A percentile compares a stretch with the other conserved stretches of the same genome.
These are phyloP conservation scores for Suhomyces sp. DNA, from an alignment of 805 yeast genomes.

Conservation along the genomic window DNA sequence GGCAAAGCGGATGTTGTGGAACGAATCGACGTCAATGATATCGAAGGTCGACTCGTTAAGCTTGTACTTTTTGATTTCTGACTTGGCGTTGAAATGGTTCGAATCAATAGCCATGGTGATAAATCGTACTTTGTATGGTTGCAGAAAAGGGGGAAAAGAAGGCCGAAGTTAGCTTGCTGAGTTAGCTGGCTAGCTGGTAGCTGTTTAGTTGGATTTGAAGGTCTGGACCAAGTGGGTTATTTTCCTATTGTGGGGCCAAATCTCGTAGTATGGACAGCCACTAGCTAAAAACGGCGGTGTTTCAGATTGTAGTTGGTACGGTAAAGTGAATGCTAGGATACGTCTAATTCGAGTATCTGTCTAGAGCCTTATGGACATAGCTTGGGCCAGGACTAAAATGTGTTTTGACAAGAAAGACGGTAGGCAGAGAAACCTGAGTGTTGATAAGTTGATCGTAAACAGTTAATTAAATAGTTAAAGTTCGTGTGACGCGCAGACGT, in stretches of 20 bases:
- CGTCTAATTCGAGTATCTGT: neutral
- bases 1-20: constrained; percentile 42
- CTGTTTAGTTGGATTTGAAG: neutral
- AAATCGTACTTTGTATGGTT: too few species aligned
- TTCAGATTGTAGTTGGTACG: neutral
- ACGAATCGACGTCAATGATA: constrained; percentile 44
- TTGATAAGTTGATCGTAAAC: neutral
- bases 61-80: constrained; percentile 27
- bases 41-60: constrained; percentile 47
- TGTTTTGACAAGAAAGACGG: neutral
- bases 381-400: neutral
- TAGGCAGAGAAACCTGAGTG: neutral
- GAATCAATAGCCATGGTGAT: constrained; percentile 3
- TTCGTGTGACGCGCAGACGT: neutral
- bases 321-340: neutral
- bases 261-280: neutral
- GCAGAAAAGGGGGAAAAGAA: neutral
- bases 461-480: neutral
- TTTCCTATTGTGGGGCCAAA: neutral
- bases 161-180: neutral
- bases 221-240: neutral
- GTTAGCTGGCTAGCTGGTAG: neutral
- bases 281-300: neutral
- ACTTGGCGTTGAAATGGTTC: constrained; percentile 19
- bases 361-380: neutral